Percentiles rank a stretch among this genome's conserved stretches.
Evolutionary conservation across 331 rosid genomes (phyloP).

Genomic region (Malus hybrid): DNA sequence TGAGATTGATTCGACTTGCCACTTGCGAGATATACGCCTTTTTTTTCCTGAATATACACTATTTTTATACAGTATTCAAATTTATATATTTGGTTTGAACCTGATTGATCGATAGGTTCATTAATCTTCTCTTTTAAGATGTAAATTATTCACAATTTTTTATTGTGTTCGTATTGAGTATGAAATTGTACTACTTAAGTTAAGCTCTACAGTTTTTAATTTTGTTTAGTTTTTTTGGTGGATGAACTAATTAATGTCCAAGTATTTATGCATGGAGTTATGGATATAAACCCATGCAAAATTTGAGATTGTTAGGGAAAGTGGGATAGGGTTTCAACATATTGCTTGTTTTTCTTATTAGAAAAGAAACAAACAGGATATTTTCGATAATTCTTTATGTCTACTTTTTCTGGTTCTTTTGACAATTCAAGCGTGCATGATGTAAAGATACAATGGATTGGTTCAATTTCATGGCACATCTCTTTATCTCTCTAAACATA

Average conservation of each 20-base stretch:
- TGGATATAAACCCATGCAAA: not conserved
- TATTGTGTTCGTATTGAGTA: no score
- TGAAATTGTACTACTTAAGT: no score
- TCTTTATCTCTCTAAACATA: constrained; percentile 13
- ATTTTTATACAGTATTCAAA: no score
- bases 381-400: not conserved
- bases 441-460: constrained; percentile 31
- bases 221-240: no score
- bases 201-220: no score
- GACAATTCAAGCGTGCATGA: constrained; percentile 1
- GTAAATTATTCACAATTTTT: no score
- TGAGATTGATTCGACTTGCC: no score
- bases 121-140: no score
- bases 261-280: not conserved
- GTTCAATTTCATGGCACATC: constrained; percentile 27
- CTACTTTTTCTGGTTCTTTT: not conserved
- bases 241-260: not conserved
- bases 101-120: no score
- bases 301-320: not conserved
- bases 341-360: not conserved
- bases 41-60: no score
- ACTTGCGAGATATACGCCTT: no score
- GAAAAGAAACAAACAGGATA: not conserved
- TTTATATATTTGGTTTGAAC: no score
- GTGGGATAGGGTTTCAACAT: not conserved